A percentile compares a stretch with the other conserved stretches of the same genome.
These are phyloP conservation scores for Amphichorda felina DNA, from an alignment of 2,329 filamentous ascomycete species.

Conservation along the genomic window DNA sequence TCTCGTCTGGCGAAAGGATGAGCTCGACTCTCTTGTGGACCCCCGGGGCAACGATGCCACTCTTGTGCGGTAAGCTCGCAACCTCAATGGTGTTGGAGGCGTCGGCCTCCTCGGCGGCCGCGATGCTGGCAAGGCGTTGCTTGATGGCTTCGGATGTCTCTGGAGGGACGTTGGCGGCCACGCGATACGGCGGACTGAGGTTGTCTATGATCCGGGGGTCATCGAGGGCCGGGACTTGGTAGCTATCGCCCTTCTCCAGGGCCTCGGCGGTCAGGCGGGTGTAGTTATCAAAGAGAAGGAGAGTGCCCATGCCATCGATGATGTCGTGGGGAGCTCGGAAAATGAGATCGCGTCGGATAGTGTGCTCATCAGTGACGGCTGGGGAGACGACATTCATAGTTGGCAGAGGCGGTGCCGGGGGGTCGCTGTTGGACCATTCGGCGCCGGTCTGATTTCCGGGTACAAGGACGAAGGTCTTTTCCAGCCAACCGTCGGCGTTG, in stretches of 20 bases:
- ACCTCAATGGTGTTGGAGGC: neutral
- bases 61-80: constrained; percentile 10
- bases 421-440: constrained; percentile 22
- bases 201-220: constrained; percentile 10
- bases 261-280: constrained; percentile 11
- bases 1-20: constrained; percentile 7
- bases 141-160: constrained; percentile 6
- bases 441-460: too few relatives aligned
- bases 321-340: constrained; percentile 24
- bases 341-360: constrained; percentile 16
- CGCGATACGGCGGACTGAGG: constrained; percentile 14
- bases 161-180: constrained; percentile 11
- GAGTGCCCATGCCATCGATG: constrained; percentile 26
- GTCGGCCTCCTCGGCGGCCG: constrained; percentile 1
- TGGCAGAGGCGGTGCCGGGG: constrained; percentile 15
- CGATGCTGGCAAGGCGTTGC: constrained; percentile 5
- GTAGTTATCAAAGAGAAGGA: constrained; percentile 20
- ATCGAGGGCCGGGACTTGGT: constrained; percentile 7
- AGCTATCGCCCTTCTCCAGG: constrained; percentile 6
- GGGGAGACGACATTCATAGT: constrained; percentile 19
- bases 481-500: too few relatives aligned
- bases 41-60: constrained; percentile 7
- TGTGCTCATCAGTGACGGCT: neutral
- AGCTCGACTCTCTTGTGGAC: constrained; percentile 13
- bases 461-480: too few relatives aligned